Conservation (phyloP, 768 basidiomycete genomes). For the Lentinula sp. region DNA sequence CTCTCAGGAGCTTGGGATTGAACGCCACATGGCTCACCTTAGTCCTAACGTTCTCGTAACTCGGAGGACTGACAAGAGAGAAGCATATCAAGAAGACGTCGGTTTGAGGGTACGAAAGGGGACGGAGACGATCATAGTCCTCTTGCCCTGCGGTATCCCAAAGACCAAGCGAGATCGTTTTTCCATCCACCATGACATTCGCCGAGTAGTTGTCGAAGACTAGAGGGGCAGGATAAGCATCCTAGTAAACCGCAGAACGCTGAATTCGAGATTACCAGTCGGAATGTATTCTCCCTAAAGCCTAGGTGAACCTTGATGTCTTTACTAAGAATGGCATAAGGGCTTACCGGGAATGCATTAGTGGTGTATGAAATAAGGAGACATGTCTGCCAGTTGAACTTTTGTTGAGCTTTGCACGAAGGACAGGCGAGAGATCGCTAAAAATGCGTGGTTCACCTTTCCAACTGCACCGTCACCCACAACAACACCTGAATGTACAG, state of each 20-base stretch:
- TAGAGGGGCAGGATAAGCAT: conserved; percentile 18
- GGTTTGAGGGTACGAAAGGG: conserved; percentile 97
- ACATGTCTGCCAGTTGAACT: conserved; percentile 64
- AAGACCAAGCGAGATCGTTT: conserved; percentile 94
- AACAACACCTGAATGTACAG: conserved; percentile 70
- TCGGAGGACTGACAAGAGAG: conserved; percentile 95
- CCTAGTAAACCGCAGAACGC: conserved; percentile 8
- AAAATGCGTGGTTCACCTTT: conserved; percentile 54
- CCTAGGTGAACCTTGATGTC: conserved; percentile 13
- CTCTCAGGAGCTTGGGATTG: background rate
- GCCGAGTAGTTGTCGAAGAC: conserved; percentile 99
- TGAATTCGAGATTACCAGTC: conserved; percentile 52
- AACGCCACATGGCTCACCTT: conserved; percentile 53
- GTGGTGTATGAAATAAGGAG: conserved; percentile 99
- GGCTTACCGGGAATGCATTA: conserved; percentile 88
- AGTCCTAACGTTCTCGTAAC: conserved; percentile 97
- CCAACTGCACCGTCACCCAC: conserved; percentile 99
- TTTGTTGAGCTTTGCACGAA: background rate
- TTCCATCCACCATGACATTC: conserved; percentile 98
- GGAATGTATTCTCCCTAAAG: conserved; percentile 92
- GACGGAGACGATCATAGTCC: conserved; percentile 96
- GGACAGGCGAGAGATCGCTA: background rate
- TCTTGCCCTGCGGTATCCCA: conserved; percentile 99
- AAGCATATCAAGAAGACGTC: conserved; percentile 99
- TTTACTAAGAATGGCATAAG: conserved; percentile 6